Conservation (phyloP, 192 early-diverging fungal species). For the Umbelopsis sp. region DNA sequence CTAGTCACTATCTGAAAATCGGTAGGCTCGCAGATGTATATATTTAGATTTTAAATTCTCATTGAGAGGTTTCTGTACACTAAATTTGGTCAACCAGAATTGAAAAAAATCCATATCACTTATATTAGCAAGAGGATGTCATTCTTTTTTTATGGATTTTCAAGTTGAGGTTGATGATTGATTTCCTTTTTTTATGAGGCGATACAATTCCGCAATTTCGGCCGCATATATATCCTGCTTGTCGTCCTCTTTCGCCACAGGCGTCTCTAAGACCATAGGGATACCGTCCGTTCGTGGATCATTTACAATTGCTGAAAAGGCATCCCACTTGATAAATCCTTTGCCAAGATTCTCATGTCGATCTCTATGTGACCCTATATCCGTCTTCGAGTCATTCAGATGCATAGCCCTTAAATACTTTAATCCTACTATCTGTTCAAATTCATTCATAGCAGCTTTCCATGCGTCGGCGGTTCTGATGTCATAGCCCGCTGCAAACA, state of each 20-base stretch:
- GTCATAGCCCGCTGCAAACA: conserved; percentile 62
- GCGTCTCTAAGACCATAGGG: conserved; percentile 59
- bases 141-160: no score
- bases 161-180: neutral
- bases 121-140: no score
- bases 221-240: conserved; percentile 26
- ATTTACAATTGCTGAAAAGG: conserved; percentile 56
- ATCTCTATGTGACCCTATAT: conserved; percentile 47
- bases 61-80: no score
- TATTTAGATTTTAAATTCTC: no score
- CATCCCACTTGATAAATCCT: conserved; percentile 54
- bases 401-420: conserved; percentile 55
- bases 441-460: conserved; percentile 44
- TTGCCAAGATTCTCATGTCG: conserved; percentile 60
- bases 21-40: no score
- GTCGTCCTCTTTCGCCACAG: conserved; percentile 28
- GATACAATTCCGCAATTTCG: neutral
- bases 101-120: no score
- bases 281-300: conserved; percentile 53
- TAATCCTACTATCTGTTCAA: conserved; percentile 47
- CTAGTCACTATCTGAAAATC: no score
- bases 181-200: neutral
- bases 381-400: conserved; percentile 54
- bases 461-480: conserved; percentile 50
- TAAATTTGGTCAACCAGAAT: no score